Evolutionary conservation across 192 early-diverging fungal species (phyloP), one percentile per base, ranked within the genome.

Genomic region (Coemansia sp.): DNA sequence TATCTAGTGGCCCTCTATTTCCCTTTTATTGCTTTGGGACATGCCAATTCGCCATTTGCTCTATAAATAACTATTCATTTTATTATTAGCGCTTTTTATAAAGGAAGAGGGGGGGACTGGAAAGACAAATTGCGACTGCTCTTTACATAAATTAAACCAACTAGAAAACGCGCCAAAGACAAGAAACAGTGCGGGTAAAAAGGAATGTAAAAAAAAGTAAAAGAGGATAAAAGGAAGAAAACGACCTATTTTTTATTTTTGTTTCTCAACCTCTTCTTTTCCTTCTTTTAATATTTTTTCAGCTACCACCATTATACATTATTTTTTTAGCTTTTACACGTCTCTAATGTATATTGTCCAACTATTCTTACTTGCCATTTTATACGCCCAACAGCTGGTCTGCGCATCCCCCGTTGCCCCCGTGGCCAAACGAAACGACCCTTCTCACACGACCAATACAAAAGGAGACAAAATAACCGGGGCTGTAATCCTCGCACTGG

Each of bases 401-500:
- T 42, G 39, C 39, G 39, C 39, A 42, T 42, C 39, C 9, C 39
- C 39, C 8, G 3, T 16, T 42, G 39, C 5, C 13, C 1, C 39
- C 14, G 14, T 16, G 14, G 39, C 39, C 39, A 42, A 42, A 42
- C 39, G 39, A 42, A 42, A 42, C 14, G 39, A 42, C 39, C 39
- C 39, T 42, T 42, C 39, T 10, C 39, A 42, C 14, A 42, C 14
- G 3, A 42, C 39, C 39, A 42, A 42, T 36, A 56, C 54, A 1
- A 56, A 56, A 22, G 20, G 54, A 5, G 54, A 56, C 54, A 56
- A 56, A 32, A 56, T 56, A 22, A 36, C 54, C 3, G 54, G 54
- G 10, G 34, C 18, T 35, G 32, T 56, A n/a, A 56, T 56, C 18
- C 28, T 56, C 3, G 54, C 30, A 4, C 18, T 19, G 4, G 54